These are phyloP conservation scores for Schizochytrium sp. DNA, from an alignment of 108 stramenopile species.

Conservation along the genomic window DNA sequence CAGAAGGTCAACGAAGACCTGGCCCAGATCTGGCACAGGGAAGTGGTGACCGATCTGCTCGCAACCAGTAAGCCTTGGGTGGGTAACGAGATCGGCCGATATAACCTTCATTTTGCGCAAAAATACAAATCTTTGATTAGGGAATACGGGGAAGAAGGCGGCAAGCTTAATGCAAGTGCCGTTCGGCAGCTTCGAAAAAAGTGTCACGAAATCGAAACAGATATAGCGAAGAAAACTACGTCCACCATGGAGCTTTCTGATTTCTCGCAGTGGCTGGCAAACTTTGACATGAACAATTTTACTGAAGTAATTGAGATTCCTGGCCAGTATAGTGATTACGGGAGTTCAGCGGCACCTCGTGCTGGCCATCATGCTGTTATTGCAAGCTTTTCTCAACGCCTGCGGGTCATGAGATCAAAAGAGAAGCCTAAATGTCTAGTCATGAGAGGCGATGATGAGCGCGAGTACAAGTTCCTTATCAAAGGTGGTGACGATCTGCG, in stretches of 20 bases:
- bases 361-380: conserved; percentile 50
- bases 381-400: conserved; percentile 65
- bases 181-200: conserved; percentile 57
- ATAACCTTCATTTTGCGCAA: conserved; percentile 66
- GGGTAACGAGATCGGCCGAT: conserved; percentile 61
- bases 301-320: conserved; percentile 69
- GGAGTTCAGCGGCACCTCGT: conserved; percentile 2
- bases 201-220: background rate
- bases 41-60: background rate
- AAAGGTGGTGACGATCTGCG: conserved; percentile 75
- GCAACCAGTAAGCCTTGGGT: background rate
- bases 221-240: background rate
- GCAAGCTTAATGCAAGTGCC: background rate
- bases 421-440: conserved; percentile 70
- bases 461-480: conserved; percentile 70
- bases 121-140: background rate
- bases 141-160: conserved; percentile 11
- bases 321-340: conserved; percentile 66
- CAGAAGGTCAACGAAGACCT: background rate
- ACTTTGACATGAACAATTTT: conserved; percentile 65
- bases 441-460: conserved; percentile 68
- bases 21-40: background rate
- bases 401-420: conserved; percentile 66
- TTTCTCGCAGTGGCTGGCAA: conserved; percentile 71
- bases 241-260: conserved; percentile 59